These are phyloP conservation scores for Phytophthora capsici DNA, from an alignment of 352 stramenopile species.

Conservation along the genomic window DNA sequence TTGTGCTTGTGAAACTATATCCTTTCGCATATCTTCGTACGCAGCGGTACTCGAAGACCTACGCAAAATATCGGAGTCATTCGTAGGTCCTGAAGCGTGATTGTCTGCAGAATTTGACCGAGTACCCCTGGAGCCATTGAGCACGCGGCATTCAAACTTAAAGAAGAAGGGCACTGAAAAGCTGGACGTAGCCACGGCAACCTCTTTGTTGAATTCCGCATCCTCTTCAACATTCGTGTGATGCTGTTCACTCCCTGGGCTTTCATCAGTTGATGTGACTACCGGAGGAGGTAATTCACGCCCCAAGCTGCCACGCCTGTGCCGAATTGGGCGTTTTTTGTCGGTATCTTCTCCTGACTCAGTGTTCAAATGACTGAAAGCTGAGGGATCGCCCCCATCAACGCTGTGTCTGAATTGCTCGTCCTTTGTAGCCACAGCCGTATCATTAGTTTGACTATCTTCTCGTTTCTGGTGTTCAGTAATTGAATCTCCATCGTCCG, in stretches of 20 bases:
- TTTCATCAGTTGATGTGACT: slow-evolving; percentile 32
- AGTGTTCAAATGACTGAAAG: neutral
- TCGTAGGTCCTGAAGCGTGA: slow-evolving; percentile 5
- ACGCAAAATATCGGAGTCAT: slow-evolving; percentile 30
- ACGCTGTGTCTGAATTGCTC: slow-evolving; percentile 16
- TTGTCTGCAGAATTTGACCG: slow-evolving; percentile 30
- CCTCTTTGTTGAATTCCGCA: slow-evolving; percentile 86
- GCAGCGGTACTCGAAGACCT: slow-evolving; percentile 61
- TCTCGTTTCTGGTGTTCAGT: slow-evolving; percentile 18
- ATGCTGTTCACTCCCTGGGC: slow-evolving; percentile 39
- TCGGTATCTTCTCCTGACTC: slow-evolving; percentile 9
- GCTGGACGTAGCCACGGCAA: slow-evolving; percentile 79
- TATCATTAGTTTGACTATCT: neutral
- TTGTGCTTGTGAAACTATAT: slow-evolving; percentile 32
- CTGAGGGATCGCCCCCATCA: neutral
- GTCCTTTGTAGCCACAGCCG: neutral
- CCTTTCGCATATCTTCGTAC: slow-evolving; percentile 50
- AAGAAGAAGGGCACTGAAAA: slow-evolving; percentile 90
- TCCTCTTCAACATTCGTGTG: slow-evolving; percentile 65
- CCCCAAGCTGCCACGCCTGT: slow-evolving; percentile 29
- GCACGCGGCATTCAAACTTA: slow-evolving; percentile 78
- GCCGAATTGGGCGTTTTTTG: slow-evolving; percentile 15
- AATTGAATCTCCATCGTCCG: slow-evolving; percentile 34
- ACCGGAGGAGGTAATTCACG: slow-evolving; percentile 37
- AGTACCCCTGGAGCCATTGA: slow-evolving; percentile 41